Evolutionary conservation across 495 filamentous ascomycete genomes (phyloP).

Genomic region (Astrothelium subdiscretum): DNA sequence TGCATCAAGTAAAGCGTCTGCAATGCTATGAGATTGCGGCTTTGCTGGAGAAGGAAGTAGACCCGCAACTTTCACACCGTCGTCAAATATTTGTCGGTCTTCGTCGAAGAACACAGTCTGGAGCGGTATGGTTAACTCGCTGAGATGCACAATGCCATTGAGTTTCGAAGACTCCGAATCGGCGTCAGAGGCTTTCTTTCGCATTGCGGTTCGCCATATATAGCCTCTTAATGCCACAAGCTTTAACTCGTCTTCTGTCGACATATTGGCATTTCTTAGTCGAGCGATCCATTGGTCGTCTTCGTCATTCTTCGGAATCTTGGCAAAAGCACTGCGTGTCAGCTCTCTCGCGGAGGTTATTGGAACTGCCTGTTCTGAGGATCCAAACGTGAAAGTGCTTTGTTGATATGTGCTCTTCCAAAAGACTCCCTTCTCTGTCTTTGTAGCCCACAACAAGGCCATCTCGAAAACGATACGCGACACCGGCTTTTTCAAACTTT

Average conservation of each 20-base stretch:
- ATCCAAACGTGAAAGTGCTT: slow-evolving; percentile 13
- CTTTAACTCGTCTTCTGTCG: slow-evolving; percentile 78
- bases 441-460: slow-evolving; percentile 74
- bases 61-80: slow-evolving; percentile 26
- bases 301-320: slow-evolving; percentile 69
- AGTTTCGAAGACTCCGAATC: slow-evolving; percentile 29
- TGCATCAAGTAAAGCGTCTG: slow-evolving; percentile 84
- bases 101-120: slow-evolving; percentile 92
- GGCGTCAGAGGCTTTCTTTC: slow-evolving; percentile 38
- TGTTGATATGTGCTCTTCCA: slow-evolving; percentile 55
- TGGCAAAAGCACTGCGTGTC: slow-evolving; percentile 35
- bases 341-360: slow-evolving; percentile 36
- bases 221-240: slow-evolving; percentile 78
- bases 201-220: slow-evolving; percentile 72
- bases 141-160: slow-evolving; percentile 59
- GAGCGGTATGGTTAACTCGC: slow-evolving; percentile 58
- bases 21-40: slow-evolving; percentile 55
- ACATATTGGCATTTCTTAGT: slow-evolving; percentile 74
- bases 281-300: slow-evolving; percentile 90
- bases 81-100: slow-evolving; percentile 34
- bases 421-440: slow-evolving; percentile 66
- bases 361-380: slow-evolving; percentile 22
- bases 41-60: slow-evolving; percentile 6
- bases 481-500: slow-evolving; percentile 75
- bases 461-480: slow-evolving; percentile 70